Evolutionary conservation across 1,284 basidiomycete species (phyloP), one percentile per base, ranked within the genome.

Genomic region (Rhodofomes roseus): DNA sequence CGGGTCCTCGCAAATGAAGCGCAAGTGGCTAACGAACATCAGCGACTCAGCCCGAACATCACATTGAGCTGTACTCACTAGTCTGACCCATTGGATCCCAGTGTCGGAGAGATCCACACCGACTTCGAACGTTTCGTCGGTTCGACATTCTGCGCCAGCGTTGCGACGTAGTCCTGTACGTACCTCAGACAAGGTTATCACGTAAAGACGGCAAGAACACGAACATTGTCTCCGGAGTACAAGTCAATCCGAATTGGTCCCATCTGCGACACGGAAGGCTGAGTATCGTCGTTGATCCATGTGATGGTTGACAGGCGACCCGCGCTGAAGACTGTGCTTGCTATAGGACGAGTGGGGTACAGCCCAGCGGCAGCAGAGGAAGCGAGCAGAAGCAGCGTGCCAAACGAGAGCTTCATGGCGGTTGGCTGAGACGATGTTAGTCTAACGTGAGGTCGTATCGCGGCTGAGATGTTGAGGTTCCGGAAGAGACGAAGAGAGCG

Each of bases 311-410:
- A 73, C 11, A 73, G 67, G 41, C 72, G 66, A 18, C 81, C 82
- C 46, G 77, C 76, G 31, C 65, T 65, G 65, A 77, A 78, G 1
- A 77, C 71, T 0, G 82, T 80, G 43, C 67, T 71, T 37, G 77
- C 70, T n/a, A 80, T 58, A 18, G 84, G 84, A n/a, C 73, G 68
- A 1, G 77, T 83, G 0, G 79, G 78, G 62, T 81, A 84, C 25
- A 85, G 65, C 1, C 62, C 55, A 27, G 64, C 70, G 34, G 54
- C 62, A 48, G 62, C 71, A 37, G 59, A 60, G 18, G 59, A 50
- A 12, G 55, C 48, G 40, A 54, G 41, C 20, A 63, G 55, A 31
- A 65, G 61, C 55, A 58, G 44, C 9, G 59, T 20, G 36, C 59
- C 40, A 29, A 62, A 7, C 27, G 46, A 48, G 18, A 59, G 60